phyloP scores from a whole-genome alignment of 441 rosid species.

The Populus trichocarpa region DNA sequence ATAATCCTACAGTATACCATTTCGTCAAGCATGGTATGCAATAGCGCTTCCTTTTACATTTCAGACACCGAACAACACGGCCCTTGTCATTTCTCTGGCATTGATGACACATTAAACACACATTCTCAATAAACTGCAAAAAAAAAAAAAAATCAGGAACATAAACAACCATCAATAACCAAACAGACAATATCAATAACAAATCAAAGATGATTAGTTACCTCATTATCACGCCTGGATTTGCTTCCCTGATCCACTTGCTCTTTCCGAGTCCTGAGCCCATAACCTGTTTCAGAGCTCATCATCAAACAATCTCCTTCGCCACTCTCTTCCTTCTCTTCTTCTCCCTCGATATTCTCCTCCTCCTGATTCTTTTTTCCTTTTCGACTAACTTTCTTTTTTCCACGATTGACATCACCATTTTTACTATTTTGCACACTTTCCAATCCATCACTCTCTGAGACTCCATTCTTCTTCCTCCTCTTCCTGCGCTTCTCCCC shows the following conservation, averaged over 20 bases:
- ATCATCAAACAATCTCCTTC: background rate
- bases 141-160: constrained; percentile 3
- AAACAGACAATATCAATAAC: background rate
- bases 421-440: background rate
- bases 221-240: constrained; percentile 1
- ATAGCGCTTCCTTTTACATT: constrained; percentile 53
- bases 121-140: constrained; percentile 23
- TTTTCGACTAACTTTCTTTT: constrained; percentile 1
- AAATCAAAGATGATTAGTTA: background rate
- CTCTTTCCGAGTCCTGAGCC: background rate
- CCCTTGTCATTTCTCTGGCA: constrained; percentile 69
- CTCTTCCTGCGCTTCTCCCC: constrained; percentile 16
- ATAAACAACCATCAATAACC: background rate
- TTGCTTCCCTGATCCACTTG: background rate
- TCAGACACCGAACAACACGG: constrained; percentile 50
- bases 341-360: background rate
- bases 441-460: constrained; percentile 6
- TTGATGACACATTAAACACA: constrained; percentile 64
- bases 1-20: constrained; percentile 41
- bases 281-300: background rate
- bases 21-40: constrained; percentile 46
- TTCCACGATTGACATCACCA: constrained; percentile 2
- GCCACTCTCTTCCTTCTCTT: background rate
- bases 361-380: background rate
- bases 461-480: background rate